Base-by-base conservation (phyloP, 306 rosid species). In the Heteromeles arbutifolia region DNA sequence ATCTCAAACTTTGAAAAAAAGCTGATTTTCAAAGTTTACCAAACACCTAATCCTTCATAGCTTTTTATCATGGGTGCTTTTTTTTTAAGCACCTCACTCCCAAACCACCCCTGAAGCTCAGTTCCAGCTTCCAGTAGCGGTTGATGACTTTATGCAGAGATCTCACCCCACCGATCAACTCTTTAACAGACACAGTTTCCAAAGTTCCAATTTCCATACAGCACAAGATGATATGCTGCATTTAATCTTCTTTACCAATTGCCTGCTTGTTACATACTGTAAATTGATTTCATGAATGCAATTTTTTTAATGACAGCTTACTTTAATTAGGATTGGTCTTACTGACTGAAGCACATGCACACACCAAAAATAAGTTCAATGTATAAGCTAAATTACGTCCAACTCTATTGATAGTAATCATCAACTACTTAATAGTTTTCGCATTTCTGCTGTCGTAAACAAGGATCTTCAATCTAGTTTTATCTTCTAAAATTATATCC, bases 101-200 rank as follows among this genome's bases (percentile, higher is more conserved):
- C n/a, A n/a, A n/a, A n/a, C n/a, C n/a, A n/a, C n/a, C n/a, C n/a
- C n/a, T n/a, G 99, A 95, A 74, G 85, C 95, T 77, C 98, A 90
- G 84, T 95, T 92, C 79, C 98, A 88, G 87, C 92, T 89, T 78
- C 97, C 97, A 70, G 86, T 95, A 70, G 86, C 91, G 10, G 99
- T 95, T 71, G 98, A 95, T 78, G 99, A 95, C 85, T 95, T 95
- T 80, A 95, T 95, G 99, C 99, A 90, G 84, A 89, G 96, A 82
- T 83, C 99, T 59, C 92, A 86, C 79, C 85, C 90, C 59, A 89
- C 86, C 9, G 89, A 95, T 77, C 89, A 87, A 69, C 88, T 92
- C 45, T 90, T 92, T 74, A 92, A 86, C 79, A 80, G 91, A 79
- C 90, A 88, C 26, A 84, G 82, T 82, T 80, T 95, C 78, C 93